Conservation (phyloP, 371 early-diverging fungal species). For the Mucor mucedo region DNA sequence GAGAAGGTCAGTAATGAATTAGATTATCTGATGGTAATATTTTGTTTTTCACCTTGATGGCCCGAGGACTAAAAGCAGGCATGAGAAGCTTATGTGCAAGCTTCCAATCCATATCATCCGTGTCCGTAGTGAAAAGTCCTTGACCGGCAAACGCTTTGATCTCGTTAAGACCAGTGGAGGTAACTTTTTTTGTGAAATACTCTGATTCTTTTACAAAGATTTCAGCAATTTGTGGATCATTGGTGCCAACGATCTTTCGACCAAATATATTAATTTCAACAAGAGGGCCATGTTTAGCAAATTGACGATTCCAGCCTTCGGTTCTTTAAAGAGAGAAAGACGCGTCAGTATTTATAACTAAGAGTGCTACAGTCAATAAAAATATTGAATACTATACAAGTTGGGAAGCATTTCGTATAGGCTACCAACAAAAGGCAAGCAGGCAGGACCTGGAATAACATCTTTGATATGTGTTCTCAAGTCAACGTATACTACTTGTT, state of each 20-base stretch:
- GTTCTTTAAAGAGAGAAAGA: slow-evolving; percentile 9
- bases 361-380: neutral
- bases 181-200: slow-evolving; percentile 43
- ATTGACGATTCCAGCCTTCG: slow-evolving; percentile 22
- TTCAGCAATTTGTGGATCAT: slow-evolving; percentile 44
- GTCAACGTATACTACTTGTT: slow-evolving; percentile 26
- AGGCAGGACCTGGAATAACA: slow-evolving; percentile 28
- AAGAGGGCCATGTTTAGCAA: slow-evolving; percentile 30
- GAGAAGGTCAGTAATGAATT: too few relatives aligned
- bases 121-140: slow-evolving; percentile 45
- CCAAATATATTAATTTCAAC: slow-evolving; percentile 27
- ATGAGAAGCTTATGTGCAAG: slow-evolving; percentile 56
- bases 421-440: slow-evolving; percentile 35
- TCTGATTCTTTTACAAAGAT: slow-evolving; percentile 38
- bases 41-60: slow-evolving; percentile 25
- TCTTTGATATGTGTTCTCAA: slow-evolving; percentile 19
- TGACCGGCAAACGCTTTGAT: slow-evolving; percentile 42
- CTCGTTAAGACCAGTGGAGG: slow-evolving; percentile 25
- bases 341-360: neutral
- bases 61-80: slow-evolving; percentile 54
- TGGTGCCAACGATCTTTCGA: slow-evolving; percentile 20
- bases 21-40: too few relatives aligned
- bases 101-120: slow-evolving; percentile 48
- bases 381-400: slow-evolving; percentile 18
- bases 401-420: slow-evolving; percentile 39